Evolutionary conservation across 768 basidiomycete species (phyloP).

Genomic region (Agrocybe chaxingu): DNA sequence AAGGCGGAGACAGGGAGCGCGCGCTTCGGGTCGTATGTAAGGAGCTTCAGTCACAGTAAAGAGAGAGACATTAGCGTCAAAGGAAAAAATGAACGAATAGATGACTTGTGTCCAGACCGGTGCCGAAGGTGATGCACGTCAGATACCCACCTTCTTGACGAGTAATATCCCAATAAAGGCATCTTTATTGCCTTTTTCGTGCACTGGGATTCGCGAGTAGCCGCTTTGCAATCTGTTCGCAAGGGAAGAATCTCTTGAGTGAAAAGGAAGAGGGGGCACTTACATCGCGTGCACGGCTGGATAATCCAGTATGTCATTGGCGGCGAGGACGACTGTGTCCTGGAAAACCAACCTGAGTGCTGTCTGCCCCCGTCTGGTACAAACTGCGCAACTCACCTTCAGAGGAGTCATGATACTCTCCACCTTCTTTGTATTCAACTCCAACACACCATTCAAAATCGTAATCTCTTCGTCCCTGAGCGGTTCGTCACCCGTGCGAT

Average conservation of each 20-base stretch:
- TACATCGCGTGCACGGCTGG: conserved; percentile 74
- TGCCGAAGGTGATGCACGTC: too few species aligned
- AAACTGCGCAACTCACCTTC: conserved; percentile 34
- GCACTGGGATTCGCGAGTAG: conserved; percentile 90
- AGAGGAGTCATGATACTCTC: conserved; percentile 82
- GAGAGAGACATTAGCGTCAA: conserved; percentile 7
- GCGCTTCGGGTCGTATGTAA: conserved; percentile 83
- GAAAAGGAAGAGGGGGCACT: conserved; percentile 4
- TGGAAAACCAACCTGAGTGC: conserved; percentile 21
- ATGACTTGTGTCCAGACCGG: conserved; percentile 50
- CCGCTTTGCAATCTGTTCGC: conserved; percentile 62
- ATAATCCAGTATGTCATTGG: conserved; percentile 78
- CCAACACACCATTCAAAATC: conserved; percentile 77
- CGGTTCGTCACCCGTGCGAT: conserved; percentile 73
- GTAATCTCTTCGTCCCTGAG: conserved; percentile 79
- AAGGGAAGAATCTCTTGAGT: neutral
- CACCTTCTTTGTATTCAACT: conserved; percentile 72
- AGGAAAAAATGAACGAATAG: conserved; percentile 56
- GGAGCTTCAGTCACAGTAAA: conserved; percentile 46
- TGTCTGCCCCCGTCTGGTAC: conserved; percentile 13
- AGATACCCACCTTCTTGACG: conserved; percentile 47
- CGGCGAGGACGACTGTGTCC: conserved; percentile 80
- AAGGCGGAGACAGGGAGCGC: conserved; percentile 73
- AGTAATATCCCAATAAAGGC: conserved; percentile 81
- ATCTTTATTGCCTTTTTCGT: conserved; percentile 66